Conservation (phyloP, 139 green algal species). For the Dunaliella primolecta region DNA sequence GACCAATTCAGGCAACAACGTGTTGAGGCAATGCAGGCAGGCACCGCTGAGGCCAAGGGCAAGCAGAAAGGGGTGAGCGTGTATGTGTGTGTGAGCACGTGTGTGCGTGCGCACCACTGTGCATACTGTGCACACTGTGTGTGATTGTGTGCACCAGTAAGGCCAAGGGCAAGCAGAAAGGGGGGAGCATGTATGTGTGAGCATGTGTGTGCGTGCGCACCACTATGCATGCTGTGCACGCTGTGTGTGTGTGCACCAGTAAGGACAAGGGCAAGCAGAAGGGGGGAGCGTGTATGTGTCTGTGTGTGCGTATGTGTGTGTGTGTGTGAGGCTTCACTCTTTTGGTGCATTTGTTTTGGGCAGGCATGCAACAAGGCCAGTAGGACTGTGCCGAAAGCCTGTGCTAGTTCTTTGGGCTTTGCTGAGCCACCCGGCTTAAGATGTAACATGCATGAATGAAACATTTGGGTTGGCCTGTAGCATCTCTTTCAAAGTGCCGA, state of each 20-base stretch:
- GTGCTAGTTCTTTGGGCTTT: too few relatives aligned
- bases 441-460: too few relatives aligned
- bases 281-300: background rate
- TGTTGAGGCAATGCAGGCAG: constrained; percentile 20
- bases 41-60: background rate
- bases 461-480: too few relatives aligned
- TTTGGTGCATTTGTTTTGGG: too few relatives aligned
- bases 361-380: too few relatives aligned
- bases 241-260: too few relatives aligned
- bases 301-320: background rate
- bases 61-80: background rate
- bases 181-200: background rate
- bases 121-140: constrained; percentile 12
- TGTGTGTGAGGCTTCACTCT: too few relatives aligned
- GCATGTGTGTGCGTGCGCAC: background rate
- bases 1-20: constrained; percentile 32
- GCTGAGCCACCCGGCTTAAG: too few relatives aligned
- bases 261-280: background rate
- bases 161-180: background rate
- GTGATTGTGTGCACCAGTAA: background rate
- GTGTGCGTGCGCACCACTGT: constrained; percentile 7
- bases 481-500: too few relatives aligned
- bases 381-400: too few relatives aligned
- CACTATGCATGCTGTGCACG: constrained; percentile 13
- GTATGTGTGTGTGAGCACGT: background rate